Evolutionary conservation across 202 grass and related monocot genomes (phyloP), one percentile per base, ranked within the genome.

Genomic region (Digitaria exilis): DNA sequence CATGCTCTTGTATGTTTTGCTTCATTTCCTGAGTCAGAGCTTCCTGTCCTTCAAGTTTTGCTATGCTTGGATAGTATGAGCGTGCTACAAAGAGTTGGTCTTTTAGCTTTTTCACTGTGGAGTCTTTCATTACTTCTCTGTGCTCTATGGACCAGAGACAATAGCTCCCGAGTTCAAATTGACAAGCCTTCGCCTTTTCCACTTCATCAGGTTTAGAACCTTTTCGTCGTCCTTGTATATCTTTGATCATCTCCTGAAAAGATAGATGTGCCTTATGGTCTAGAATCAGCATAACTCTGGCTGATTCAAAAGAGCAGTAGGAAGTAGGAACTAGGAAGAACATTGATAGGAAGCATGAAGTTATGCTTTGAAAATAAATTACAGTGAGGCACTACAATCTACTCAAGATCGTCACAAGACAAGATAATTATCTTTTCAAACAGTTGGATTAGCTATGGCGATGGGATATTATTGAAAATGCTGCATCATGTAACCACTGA

Each of bases 1-100:
- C 95, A 88, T 97, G 92, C 12, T 97, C 92, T 73, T 97, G 95
- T 89, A 97, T 97, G 80, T 87, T 91, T 86, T 91, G 92, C 71
- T 97, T 97, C 46, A 97, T 71, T 88, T 93, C 84, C 65, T 31
- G 78, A 86, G 88, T 81, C 18, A 97, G 84, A 51, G 18, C 64
- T 70, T 94, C 95, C 63, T 94, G 80, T 13, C 92, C 95, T 80
- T 84, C 51, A 89, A 97, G 55, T 84, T 94, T 97, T 34, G 94
- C 91, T 71, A 97, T 90, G 77, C 87, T 94, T 69, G 94, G 91
- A 82, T 94, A 97, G 79, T 94, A 97, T 80, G 95, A 88, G 84
- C 92, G 91, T 18, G 90, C 90, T 39, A 92, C 84, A 57, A 97
- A 94, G 66, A 97, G 81, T 85, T 97, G 95, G 68, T 94, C 92